A percentile compares a stretch with the other conserved stretches of the same genome.
phyloP scores from a whole-genome alignment of 1,139 yeast species.

The Taphrina deformans region DNA sequence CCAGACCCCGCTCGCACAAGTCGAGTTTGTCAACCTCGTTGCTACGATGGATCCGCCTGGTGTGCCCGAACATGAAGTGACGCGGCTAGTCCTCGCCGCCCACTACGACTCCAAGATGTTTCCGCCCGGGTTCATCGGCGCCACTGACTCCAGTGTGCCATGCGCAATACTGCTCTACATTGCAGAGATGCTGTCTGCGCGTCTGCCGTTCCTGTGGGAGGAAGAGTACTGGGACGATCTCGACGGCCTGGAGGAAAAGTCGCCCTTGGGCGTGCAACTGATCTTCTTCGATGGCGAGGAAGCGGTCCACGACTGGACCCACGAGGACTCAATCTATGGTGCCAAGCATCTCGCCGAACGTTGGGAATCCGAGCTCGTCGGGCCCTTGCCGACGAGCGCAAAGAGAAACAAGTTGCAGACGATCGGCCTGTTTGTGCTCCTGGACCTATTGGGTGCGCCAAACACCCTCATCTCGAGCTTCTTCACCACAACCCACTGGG shows the following conservation, averaged over 20 bases:
- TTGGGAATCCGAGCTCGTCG: slow-evolving; percentile 44
- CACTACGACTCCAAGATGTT: slow-evolving; percentile 56
- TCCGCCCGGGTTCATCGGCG: slow-evolving; percentile 61
- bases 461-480: slow-evolving; percentile 51
- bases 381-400: slow-evolving; percentile 37
- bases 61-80: slow-evolving; percentile 40
- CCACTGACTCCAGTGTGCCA: slow-evolving; percentile 60
- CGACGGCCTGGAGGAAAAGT: slow-evolving; percentile 37
- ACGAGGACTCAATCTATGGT: slow-evolving; percentile 57
- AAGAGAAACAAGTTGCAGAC: slow-evolving; percentile 41
- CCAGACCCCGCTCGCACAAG: slow-evolving; percentile 45
- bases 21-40: slow-evolving; percentile 53
- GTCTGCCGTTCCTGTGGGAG: slow-evolving; percentile 42
- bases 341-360: slow-evolving; percentile 53
- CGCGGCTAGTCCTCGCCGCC: slow-evolving; percentile 53
- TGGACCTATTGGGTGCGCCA: slow-evolving; percentile 54
- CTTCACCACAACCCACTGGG: slow-evolving; percentile 49
- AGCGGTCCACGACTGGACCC: slow-evolving; percentile 55
- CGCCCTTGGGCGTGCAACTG: slow-evolving; percentile 50
- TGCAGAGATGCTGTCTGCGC: slow-evolving; percentile 46
- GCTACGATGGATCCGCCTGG: slow-evolving; percentile 45
- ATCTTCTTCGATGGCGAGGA: slow-evolving; percentile 64
- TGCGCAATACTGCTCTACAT: slow-evolving; percentile 55
- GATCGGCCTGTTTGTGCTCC: slow-evolving; percentile 51
- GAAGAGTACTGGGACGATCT: slow-evolving; percentile 13